Conservation (phyloP, 2,329 filamentous ascomycete species). For the Paracamarosporium sp. region DNA sequence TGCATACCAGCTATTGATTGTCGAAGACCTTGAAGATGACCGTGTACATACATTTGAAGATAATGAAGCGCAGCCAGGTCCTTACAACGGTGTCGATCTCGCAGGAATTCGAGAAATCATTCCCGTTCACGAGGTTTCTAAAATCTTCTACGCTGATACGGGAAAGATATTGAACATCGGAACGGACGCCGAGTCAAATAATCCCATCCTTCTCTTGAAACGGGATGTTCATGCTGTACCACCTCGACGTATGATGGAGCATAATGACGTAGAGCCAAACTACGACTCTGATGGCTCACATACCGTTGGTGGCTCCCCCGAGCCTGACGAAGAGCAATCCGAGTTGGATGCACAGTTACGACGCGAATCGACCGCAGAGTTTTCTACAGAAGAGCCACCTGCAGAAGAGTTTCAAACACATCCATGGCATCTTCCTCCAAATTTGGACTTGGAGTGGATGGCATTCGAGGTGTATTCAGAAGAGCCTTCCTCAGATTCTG, state of each 20-base stretch:
- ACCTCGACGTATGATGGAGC: constrained; percentile 64
- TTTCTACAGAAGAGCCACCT: constrained; percentile 17
- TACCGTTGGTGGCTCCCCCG: constrained; percentile 36
- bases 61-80: constrained; percentile 60
- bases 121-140: constrained; percentile 78
- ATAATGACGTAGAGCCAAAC: constrained; percentile 26
- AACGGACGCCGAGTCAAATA: constrained; percentile 70
- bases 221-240: constrained; percentile 70
- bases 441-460: constrained; percentile 89
- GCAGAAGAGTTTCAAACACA: constrained; percentile 31
- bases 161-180: constrained; percentile 88
- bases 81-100: constrained; percentile 65
- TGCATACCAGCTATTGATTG: constrained; percentile 79
- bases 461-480: constrained; percentile 85
- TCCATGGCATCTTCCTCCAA: constrained; percentile 70
- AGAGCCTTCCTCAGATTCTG: constrained; percentile 63
- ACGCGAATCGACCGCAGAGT: constrained; percentile 47
- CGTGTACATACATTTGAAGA: constrained; percentile 72
- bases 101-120: constrained; percentile 72
- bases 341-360: constrained; percentile 54
- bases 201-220: constrained; percentile 76
- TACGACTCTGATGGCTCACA: constrained; percentile 49
- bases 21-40: constrained; percentile 81
- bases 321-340: constrained; percentile 50
- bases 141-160: constrained; percentile 92